Base-by-base conservation (phyloP, 495 filamentous ascomycete genomes). In the Aspergillus leporis region DNA sequence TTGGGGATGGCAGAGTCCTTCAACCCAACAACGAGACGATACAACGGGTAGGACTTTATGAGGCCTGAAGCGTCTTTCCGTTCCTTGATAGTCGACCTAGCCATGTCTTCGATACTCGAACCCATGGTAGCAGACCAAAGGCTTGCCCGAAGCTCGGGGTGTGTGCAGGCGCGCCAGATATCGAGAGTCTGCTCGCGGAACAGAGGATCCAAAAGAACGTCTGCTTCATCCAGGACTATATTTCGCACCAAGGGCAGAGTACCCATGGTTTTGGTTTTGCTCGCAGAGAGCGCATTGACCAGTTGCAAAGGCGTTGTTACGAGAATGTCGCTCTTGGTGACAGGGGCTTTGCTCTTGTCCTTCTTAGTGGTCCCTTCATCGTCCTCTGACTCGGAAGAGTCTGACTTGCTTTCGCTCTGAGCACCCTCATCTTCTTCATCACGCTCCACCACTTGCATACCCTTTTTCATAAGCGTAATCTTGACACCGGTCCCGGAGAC, bases 51-150 rank as follows among this genome's bases (percentile, higher is more conserved):
- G 32, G 74, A 68, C 43, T 66, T 64, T 60, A 31, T 64, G 10
- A 55, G 61, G 30, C 62, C 48, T 7, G 70, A 61, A 8, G 62
- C 54, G 32, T 70, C 66, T 30, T 68, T 70, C 13, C 86, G 78
- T 45, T 78, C 74, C 50, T 83, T 74, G 48, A 88, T 83, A 7
- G 86, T 87, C 25, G 81, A 81, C 23, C 79, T 77, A 48, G 89
- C 81, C 13, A 97, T 78, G 32, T 88, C 78, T 72, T 98, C 95
- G 49, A 97, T 87, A 63, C 87, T 92, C 18, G 94, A 96, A 18
- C 88, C 90, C 87, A 98, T 98, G 3, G 94, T 98, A 9, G 95
- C 94, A 19, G 93, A 97, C 90, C 93, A 99, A 51, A 96, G 84
- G 49, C 86, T 88, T 3, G 91, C 83, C 6, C 87, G 81, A 10